Conservation (phyloP, 306 rosid genomes). For the Trifolium pratense region DNA sequence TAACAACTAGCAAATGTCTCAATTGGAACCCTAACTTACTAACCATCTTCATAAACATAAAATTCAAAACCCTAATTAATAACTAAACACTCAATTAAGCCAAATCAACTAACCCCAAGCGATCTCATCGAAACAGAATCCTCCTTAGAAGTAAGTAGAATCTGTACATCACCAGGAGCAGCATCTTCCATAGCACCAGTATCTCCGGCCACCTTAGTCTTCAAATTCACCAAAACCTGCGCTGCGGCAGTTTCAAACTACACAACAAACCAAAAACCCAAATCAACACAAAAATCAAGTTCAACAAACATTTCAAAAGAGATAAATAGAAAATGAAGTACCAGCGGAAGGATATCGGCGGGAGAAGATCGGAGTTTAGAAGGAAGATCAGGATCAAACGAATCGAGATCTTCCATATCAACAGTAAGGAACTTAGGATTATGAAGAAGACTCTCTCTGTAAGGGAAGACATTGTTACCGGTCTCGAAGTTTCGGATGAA, state of each 20-base stretch:
- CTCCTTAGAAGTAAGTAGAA: slow-evolving; percentile 87
- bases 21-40: background rate
- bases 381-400: slow-evolving; percentile 81
- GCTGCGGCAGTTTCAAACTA: slow-evolving; percentile 97
- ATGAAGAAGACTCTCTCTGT: slow-evolving; percentile 80
- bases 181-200: slow-evolving; percentile 90
- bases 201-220: slow-evolving; percentile 83
- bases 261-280: background rate
- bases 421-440: slow-evolving; percentile 66
- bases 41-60: background rate
- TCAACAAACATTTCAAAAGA: background rate
- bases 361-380: slow-evolving; percentile 82
- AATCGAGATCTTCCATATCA: slow-evolving; percentile 75
- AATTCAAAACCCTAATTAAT: background rate
- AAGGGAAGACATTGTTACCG: slow-evolving; percentile 71
- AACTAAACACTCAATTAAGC: background rate
- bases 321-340: slow-evolving; percentile 7
- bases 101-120: slow-evolving; percentile 70
- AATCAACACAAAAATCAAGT: background rate
- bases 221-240: slow-evolving; percentile 79
- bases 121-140: slow-evolving; percentile 79
- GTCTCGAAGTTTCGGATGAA: slow-evolving; percentile 89
- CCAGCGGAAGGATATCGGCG: slow-evolving; percentile 82
- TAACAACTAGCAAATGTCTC: background rate
- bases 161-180: slow-evolving; percentile 80